Base-by-base conservation (phyloP, 202 grass and related monocot species). In the Zoysia matrella region DNA sequence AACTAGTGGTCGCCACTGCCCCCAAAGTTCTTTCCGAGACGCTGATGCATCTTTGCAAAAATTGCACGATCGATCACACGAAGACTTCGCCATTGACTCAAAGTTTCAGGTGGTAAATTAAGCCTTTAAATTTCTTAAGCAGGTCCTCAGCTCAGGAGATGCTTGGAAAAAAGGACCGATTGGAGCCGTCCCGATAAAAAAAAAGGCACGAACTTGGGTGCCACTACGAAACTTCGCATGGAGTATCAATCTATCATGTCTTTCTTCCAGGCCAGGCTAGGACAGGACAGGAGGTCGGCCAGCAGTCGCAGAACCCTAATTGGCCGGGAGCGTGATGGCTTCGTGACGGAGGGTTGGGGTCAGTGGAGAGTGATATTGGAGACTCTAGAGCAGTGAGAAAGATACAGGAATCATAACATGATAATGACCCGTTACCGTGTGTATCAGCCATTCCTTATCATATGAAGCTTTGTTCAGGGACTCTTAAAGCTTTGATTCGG, bases 301-400 rank as follows among this genome's bases (percentile, higher is more conserved):
- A 16, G 64, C 57, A 15, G 66, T 46, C 47, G 15, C 49, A 1
- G n/a, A 81, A 73, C 66, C 82, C 77, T 71, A 76, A 36, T 42
- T 53, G 80, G 50, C 44, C 48, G 48, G 78, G 22, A 41, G 73
- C 67, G 47, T 52, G 87, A 85, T n/a, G 68, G 73, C 30, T 36
- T 36, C 30, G 30, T 36, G 30, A 36, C 30, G 30, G 30, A 36
- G 30, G 30, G 30, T 36, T 36, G 30, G 30, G 30, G 30, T 36
- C 30, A 36, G 30, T 36, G 30, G 30, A 36, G 30, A 36, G 30
- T 36, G 30, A 36, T 36, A 36, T 36, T 36, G 30, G 30, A 36
- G 30, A 36, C 30, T 36, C 30, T 36, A 36, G 30, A 36, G 30
- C 30, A 36, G 30, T 36, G 30, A 36, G 30, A 36, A 36, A 36